These are phyloP conservation scores for Primulina tabacum DNA, from an alignment of 257 asterid genomes.

Conservation along the genomic window DNA sequence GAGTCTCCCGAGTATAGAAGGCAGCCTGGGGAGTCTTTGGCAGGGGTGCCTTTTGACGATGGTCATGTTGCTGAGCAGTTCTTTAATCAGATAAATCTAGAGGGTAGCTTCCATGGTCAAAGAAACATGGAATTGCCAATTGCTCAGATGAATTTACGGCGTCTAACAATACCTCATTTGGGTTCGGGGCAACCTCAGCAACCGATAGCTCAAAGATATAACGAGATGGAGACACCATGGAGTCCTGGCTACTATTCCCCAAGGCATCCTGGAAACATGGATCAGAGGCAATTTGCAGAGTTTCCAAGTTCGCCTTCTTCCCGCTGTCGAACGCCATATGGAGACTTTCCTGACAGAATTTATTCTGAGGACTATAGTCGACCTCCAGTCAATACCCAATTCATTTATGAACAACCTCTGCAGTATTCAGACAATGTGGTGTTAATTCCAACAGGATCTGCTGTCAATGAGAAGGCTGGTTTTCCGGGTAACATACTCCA, in stretches of 20 bases:
- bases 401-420: slow-evolving; percentile 58
- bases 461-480: slow-evolving; percentile 50
- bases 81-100: slow-evolving; percentile 67
- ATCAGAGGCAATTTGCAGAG: slow-evolving; percentile 66
- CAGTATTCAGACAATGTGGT: slow-evolving; percentile 57
- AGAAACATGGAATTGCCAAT: slow-evolving; percentile 71
- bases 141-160: slow-evolving; percentile 63
- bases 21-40: slow-evolving; percentile 44
- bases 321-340: slow-evolving; percentile 59
- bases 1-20: slow-evolving; percentile 74
- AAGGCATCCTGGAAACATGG: slow-evolving; percentile 58
- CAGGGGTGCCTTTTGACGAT: slow-evolving; percentile 56
- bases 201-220: slow-evolving; percentile 57
- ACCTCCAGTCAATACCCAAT: slow-evolving; percentile 41
- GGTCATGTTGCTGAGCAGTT: slow-evolving; percentile 61
- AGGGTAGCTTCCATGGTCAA: slow-evolving; percentile 64
- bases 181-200: slow-evolving; percentile 73
- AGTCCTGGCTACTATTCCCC: slow-evolving; percentile 95
- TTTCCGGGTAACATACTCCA: slow-evolving; percentile 74
- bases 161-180: slow-evolving; percentile 67
- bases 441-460: slow-evolving; percentile 51
- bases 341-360: slow-evolving; percentile 50
- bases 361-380: slow-evolving; percentile 63
- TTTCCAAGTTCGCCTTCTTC: slow-evolving; percentile 79
- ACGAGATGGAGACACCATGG: slow-evolving; percentile 94